Evolutionary conservation across 2,329 filamentous ascomycete species (phyloP), one percentile per base, ranked within the genome.

Genomic region (Neofusicoccum kwambonambiense): DNA sequence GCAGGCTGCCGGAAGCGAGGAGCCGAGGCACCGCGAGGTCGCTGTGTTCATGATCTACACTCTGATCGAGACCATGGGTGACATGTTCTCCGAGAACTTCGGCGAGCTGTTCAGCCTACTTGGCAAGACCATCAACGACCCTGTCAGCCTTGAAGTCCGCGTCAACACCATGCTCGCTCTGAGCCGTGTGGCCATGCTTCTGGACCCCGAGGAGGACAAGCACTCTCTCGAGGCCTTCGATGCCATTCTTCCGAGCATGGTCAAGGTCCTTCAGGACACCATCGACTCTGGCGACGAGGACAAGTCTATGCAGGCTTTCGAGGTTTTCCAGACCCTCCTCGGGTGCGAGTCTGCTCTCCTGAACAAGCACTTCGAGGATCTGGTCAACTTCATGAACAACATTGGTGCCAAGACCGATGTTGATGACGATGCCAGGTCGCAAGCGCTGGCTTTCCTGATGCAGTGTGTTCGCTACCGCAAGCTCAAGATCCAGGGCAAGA

Each of bases 311-410:
- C 89, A 94, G 75, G 88, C 92, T 31, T 99, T 98, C 72, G 95
- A 98, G 76, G 93, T 97, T 70, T 97, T 98, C 86, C 95, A 98
- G 82, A 95, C 92, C 58, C 89, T 97, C 72, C 86, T 99, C 62
- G 91, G 90, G 68, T 97, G 92, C 77, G 94, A 97, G 76, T 90
- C 92, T 35, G 87, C 91, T 52, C 86, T 98, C 58, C 83, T 98
- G 61, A 90, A 89, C 69, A 84, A 87, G 64, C 93, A 97, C 81
- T 92, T 99, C 74, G 92, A 90, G 75, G 92, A 97, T 72, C 86
- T 99, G 8, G 85, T 97, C 67, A 87, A 90, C 70, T 97, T 98
- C 83, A 98, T 98, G 92, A 90, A 96, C 72, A 89, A 95, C 66
- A 84, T 99, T 63, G 87, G 90, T 52, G 85, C 86, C 71, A 91